Percentiles rank a stretch among this genome's conserved stretches.
phyloP scores from a whole-genome alignment of 1,284 basidiomycete species.

The Leccinum brunneo-olivaceum region DNA sequence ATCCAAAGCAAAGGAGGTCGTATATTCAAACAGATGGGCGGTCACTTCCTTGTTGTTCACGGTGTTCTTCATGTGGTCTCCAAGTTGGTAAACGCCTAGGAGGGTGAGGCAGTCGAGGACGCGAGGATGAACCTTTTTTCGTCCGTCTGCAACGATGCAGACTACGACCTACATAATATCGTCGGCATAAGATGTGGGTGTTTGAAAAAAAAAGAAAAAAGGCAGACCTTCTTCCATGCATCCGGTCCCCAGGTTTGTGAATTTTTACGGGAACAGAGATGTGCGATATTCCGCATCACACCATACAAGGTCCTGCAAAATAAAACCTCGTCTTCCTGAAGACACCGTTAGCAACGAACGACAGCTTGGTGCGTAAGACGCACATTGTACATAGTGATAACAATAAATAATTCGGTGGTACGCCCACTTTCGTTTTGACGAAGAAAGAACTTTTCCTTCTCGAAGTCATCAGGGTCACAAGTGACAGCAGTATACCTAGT shows the following conservation, averaged over 20 bases:
- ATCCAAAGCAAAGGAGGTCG: slow-evolving; percentile 86
- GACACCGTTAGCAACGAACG: slow-evolving; percentile 59
- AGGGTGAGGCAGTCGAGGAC: slow-evolving; percentile 89
- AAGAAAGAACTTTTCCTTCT: slow-evolving; percentile 75
- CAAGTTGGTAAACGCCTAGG: slow-evolving; percentile 72
- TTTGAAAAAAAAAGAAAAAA: not conserved
- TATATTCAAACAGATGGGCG: slow-evolving; percentile 95
- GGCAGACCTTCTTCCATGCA: slow-evolving; percentile 87
- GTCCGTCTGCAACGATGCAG: slow-evolving; percentile 92
- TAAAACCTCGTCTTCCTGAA: slow-evolving; percentile 87
- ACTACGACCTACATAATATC: slow-evolving; percentile 68
- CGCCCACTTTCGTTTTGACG: slow-evolving; percentile 78
- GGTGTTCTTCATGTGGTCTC: slow-evolving; percentile 83
- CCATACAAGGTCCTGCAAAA: slow-evolving; percentile 95
- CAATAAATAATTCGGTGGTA: slow-evolving; percentile 89
- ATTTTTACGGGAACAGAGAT: slow-evolving; percentile 89
- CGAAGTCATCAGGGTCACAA: slow-evolving; percentile 91
- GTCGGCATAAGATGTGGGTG: slow-evolving; percentile 2
- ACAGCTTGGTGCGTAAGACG: slow-evolving; percentile 46
- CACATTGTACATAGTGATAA: slow-evolving; percentile 94
- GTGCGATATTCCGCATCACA: slow-evolving; percentile 88
- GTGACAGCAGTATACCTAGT: slow-evolving; percentile 87
- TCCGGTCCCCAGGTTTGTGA: slow-evolving; percentile 95
- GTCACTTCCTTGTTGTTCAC: slow-evolving; percentile 86
- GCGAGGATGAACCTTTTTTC: slow-evolving; percentile 87